Conservation (phyloP, 768 basidiomycete species). For the Lentinus tigrinus region DNA sequence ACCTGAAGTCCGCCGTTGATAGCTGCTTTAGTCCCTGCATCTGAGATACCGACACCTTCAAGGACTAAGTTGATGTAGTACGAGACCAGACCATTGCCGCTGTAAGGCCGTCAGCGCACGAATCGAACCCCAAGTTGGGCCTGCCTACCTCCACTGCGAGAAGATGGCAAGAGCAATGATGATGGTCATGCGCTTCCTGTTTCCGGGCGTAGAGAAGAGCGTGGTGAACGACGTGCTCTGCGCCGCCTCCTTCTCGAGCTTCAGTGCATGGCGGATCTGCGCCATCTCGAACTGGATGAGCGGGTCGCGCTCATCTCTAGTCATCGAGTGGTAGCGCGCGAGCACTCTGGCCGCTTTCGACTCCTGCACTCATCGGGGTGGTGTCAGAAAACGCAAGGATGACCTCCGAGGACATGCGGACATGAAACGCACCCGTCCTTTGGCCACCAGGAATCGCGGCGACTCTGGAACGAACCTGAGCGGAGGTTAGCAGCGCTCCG, state of each 20-base stretch:
- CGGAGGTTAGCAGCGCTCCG: neutral
- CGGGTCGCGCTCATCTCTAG: slow-evolving; percentile 56
- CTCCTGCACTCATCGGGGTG: slow-evolving; percentile 37
- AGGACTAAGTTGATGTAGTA: slow-evolving; percentile 74
- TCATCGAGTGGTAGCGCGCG: slow-evolving; percentile 71
- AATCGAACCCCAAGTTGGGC: neutral
- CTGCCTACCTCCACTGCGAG: slow-evolving; percentile 42
- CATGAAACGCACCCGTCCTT: slow-evolving; percentile 44
- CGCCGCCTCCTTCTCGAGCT: slow-evolving; percentile 57
- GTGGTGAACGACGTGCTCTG: slow-evolving; percentile 47
- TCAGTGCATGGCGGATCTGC: slow-evolving; percentile 68
- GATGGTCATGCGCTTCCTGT: slow-evolving; percentile 50
- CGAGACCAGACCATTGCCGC: slow-evolving; percentile 68
- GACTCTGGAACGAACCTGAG: slow-evolving; percentile 66
- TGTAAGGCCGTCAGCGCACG: slow-evolving; percentile 15
- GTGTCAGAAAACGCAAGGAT: neutral
- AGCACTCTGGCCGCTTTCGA: slow-evolving; percentile 59
- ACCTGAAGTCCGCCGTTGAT: slow-evolving; percentile 68
- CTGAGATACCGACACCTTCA: slow-evolving; percentile 59
- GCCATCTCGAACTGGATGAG: slow-evolving; percentile 52
- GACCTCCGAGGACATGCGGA: neutral
- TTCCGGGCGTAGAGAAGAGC: slow-evolving; percentile 43
- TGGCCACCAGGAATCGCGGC: slow-evolving; percentile 63
- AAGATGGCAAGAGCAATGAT: slow-evolving; percentile 55
- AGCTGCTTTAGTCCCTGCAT: slow-evolving; percentile 50